Evolutionary conservation across 352 stramenopile species (phyloP).

Genomic region (Pythium scleroteichum): DNA sequence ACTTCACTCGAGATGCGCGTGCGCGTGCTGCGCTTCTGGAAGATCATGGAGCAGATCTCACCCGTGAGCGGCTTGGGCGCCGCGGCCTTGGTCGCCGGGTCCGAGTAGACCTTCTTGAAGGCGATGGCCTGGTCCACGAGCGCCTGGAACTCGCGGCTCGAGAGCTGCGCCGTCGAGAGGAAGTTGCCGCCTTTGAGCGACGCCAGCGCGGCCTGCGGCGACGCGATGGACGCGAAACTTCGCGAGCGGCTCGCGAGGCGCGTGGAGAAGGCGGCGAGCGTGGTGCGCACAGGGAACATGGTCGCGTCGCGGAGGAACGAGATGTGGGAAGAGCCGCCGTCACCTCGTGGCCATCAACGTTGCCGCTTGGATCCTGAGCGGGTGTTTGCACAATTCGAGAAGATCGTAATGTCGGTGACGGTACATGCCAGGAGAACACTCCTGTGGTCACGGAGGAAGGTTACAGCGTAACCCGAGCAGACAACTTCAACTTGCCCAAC

Average conservation of each 20-base stretch:
- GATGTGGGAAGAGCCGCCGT: not conserved
- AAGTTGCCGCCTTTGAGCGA: slow-evolving; percentile 70
- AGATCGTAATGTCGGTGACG: not conserved
- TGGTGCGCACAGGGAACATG: slow-evolving; percentile 1
- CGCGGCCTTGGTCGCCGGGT: slow-evolving; percentile 50
- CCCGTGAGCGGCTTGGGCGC: slow-evolving; percentile 63
- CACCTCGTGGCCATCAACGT: not conserved
- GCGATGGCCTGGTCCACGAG: slow-evolving; percentile 70
- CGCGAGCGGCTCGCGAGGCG: not conserved
- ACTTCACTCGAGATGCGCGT: slow-evolving; percentile 95
- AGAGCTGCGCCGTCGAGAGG: slow-evolving; percentile 70
- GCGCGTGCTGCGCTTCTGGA: slow-evolving; percentile 93
- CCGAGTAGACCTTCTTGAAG: slow-evolving; percentile 68
- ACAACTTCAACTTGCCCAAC: no score
- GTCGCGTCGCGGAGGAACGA: not conserved
- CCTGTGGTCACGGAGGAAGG: no score
- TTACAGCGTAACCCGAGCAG: slow-evolving; percentile 1
- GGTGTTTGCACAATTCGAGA: slow-evolving; percentile 15
- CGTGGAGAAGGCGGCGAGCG: not conserved
- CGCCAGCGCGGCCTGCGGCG: slow-evolving; percentile 23
- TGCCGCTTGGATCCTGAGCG: not conserved
- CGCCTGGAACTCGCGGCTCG: slow-evolving; percentile 48
- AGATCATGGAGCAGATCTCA: slow-evolving; percentile 93
- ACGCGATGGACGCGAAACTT: slow-evolving; percentile 19
- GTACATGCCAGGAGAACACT: not conserved